Percentiles rank a stretch among this genome's conserved stretches.
Conservation (phyloP, 306 rosid genomes). For the Hylodesmum podocarpum region DNA sequence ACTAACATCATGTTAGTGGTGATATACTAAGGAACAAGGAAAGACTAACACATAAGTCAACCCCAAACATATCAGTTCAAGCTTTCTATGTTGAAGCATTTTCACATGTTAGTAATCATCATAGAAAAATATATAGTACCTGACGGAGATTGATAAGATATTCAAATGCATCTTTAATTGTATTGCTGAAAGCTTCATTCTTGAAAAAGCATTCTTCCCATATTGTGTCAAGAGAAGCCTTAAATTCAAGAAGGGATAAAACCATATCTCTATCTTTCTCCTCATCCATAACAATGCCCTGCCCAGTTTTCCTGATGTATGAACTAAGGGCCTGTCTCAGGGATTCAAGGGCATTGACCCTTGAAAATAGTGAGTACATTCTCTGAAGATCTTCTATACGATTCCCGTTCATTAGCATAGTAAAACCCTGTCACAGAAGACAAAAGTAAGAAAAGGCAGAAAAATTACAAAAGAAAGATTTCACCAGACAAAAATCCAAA, state of each 20-base stretch:
- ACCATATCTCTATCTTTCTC: slow-evolving; percentile 99
- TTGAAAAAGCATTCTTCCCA: slow-evolving; percentile 94
- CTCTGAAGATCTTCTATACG: slow-evolving; percentile 91
- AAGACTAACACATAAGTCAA: neutral
- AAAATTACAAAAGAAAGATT: neutral
- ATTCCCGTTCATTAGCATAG: slow-evolving; percentile 85
- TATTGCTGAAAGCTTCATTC: slow-evolving; percentile 85
- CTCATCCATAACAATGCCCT: slow-evolving; percentile 87
- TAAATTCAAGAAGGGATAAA: slow-evolving; percentile 82
- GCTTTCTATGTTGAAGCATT: neutral
- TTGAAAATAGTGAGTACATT: slow-evolving; percentile 69
- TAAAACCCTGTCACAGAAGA: slow-evolving; percentile 62
- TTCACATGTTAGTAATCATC: neutral
- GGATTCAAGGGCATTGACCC: slow-evolving; percentile 91
- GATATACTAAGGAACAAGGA: neutral
- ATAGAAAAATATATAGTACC: slow-evolving; percentile 46
- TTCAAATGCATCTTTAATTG: slow-evolving; percentile 90
- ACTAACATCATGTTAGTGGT: neutral
- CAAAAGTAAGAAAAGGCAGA: neutral
- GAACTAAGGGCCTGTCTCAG: slow-evolving; percentile 80
- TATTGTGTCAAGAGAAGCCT: slow-evolving; percentile 84
- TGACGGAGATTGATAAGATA: slow-evolving; percentile 95
- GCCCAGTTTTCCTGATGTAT: slow-evolving; percentile 85
- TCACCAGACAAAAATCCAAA: slow-evolving; percentile 5
- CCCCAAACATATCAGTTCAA: neutral